Conservation (phyloP, 805 yeast species). For the Teunomyces aglyptinius region DNA sequence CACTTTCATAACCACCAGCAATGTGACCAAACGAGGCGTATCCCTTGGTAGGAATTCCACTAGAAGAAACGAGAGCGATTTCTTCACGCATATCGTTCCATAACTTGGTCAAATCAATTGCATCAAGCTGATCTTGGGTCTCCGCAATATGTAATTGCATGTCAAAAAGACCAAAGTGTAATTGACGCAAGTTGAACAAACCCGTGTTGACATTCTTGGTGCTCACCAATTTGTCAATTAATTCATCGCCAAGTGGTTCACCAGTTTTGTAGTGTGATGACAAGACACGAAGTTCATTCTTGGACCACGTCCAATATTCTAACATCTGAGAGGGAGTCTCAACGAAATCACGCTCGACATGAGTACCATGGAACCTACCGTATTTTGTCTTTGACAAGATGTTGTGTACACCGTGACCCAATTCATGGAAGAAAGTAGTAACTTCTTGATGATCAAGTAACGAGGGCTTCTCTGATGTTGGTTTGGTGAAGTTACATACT, state of each 20-base stretch:
- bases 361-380: slow-evolving; percentile 72
- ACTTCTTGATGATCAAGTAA: slow-evolving; percentile 76
- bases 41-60: slow-evolving; percentile 58
- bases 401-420: slow-evolving; percentile 87
- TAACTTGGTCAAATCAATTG: slow-evolving; percentile 46
- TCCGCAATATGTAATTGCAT: slow-evolving; percentile 61
- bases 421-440: slow-evolving; percentile 82
- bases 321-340: slow-evolving; percentile 90
- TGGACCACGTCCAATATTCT: slow-evolving; percentile 86
- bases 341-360: slow-evolving; percentile 81
- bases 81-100: slow-evolving; percentile 71
- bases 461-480: slow-evolving; percentile 66
- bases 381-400: slow-evolving; percentile 64
- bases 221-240: slow-evolving; percentile 55
- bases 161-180: slow-evolving; percentile 78
- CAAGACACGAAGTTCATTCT: slow-evolving; percentile 52
- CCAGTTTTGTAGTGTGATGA: slow-evolving; percentile 68
- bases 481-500: slow-evolving; percentile 82
- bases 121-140: slow-evolving; percentile 38
- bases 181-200: slow-evolving; percentile 66
- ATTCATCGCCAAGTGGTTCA: slow-evolving; percentile 53
- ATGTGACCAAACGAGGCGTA: slow-evolving; percentile 77
- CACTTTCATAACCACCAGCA: slow-evolving; percentile 81
- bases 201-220: slow-evolving; percentile 80
- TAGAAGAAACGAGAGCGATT: slow-evolving; percentile 57